These are phyloP conservation scores for Penicillium samsonianum DNA, from an alignment of 495 filamentous ascomycete genomes.

Conservation along the genomic window DNA sequence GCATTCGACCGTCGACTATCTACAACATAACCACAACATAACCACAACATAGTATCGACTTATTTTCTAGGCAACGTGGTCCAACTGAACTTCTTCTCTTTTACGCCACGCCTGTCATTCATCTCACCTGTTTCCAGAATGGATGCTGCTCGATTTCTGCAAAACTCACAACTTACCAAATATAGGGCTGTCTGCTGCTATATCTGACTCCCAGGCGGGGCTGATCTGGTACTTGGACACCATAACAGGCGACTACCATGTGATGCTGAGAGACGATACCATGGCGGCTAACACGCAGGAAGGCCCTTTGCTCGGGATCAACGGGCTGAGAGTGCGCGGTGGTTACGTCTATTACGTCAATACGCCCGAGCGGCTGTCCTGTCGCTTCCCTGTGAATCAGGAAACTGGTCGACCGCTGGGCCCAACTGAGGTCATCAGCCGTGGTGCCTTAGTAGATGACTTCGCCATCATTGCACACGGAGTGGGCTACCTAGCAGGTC, in stretches of 20 bases:
- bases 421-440: constrained; percentile 7
- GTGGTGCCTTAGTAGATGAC: constrained; percentile 6
- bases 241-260: constrained; percentile 33
- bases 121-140: too few species aligned
- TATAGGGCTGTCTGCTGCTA: too few species aligned
- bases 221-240: constrained; percentile 39
- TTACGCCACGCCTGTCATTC: too few species aligned
- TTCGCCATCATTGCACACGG: constrained; percentile 8
- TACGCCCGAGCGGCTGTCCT: constrained; percentile 23
- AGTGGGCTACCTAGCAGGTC: constrained; percentile 11
- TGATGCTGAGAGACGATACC: constrained; percentile 37
- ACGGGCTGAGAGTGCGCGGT: constrained; percentile 32
- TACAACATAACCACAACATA: not conserved
- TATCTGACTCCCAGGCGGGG: constrained; percentile 40
- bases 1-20: not conserved
- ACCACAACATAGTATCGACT: too few species aligned
- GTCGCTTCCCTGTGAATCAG: constrained; percentile 29
- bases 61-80: too few species aligned
- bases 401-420: constrained; percentile 17
- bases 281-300: constrained; percentile 34
- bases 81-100: too few species aligned
- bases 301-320: constrained; percentile 28
- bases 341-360: constrained; percentile 41
- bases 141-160: too few species aligned
- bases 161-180: too few species aligned